Base-by-base conservation (phyloP, 169 alveolate species). In the Plasmodium gallinaceum region DNA sequence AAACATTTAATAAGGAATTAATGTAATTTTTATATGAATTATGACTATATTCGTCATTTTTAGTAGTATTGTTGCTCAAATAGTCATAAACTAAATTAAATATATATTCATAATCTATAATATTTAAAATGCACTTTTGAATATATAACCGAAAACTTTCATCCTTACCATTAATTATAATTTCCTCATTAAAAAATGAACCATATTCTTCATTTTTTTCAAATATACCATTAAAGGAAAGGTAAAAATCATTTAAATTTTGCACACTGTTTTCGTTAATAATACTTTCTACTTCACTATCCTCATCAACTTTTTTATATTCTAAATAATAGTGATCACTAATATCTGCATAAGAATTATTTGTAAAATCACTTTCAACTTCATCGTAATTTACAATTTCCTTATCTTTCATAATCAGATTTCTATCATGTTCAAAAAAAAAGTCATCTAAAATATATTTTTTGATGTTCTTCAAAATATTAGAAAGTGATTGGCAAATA, bases 141-240 rank as follows among this genome's bases (percentile, higher is more conserved):
- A 80, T 52, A 48, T 80, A 80, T 54, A 80, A 54, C 0, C 90
- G 90, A 80, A 68, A 80, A n/a, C 73, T 42, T 80, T 80, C 90
- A 65, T 80, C 48, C 72, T 66, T 80, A 12, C 83, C 83, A 46
- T 80, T 65, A 32, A 80, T 80, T 68, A 66, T 8, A 52, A 80
- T 14, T 24, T 66, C 73, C 20, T 80, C 73, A 48, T 66, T 80
- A 37, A 66, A 43, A 54, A 80, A 80, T 16, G 80, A 16, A 18
- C 46, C 60, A 60, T 52, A 10, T 14, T 60, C 71, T 24, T 32
- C 14, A 0, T 80, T 73, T 54, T 80, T 62, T 9, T 22, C 46
- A 72, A 37, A 80, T 52, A 80, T 68, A 1, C 90, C 90, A 68
- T 80, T 52, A 80, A 16, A 20, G 0, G 83, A n/a, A 5, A 80